These are phyloP conservation scores for Pseudogymnoascus sp. DNA, from an alignment of 2,329 filamentous ascomycete genomes.

Conservation along the genomic window DNA sequence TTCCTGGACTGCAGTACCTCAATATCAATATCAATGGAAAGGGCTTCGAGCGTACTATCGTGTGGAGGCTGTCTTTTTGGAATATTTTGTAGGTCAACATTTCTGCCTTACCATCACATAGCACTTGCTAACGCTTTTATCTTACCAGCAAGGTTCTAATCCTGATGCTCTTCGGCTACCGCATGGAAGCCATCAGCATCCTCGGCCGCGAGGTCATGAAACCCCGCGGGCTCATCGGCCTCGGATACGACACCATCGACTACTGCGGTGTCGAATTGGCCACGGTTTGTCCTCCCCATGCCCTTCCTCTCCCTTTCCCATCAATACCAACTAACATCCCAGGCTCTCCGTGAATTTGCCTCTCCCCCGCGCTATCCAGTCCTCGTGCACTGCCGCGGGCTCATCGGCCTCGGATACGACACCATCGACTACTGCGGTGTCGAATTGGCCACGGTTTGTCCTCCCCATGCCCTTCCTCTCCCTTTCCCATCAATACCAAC, in stretches of 20 bases:
- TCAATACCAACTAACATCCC: background rate
- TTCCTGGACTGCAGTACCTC: conserved; percentile 56
- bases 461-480: no score
- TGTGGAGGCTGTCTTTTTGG: conserved; percentile 61
- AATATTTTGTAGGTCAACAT: conserved; percentile 48
- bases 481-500: background rate
- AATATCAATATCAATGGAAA: conserved; percentile 68
- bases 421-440: conserved; percentile 60
- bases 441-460: conserved; percentile 46
- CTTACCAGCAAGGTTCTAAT: conserved; percentile 48
- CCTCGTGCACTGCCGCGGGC: conserved; percentile 70
- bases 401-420: conserved; percentile 62
- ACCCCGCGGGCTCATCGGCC: conserved; percentile 61
- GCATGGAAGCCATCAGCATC: conserved; percentile 61
- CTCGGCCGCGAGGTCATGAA: conserved; percentile 65
- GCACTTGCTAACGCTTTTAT: background rate
- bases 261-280: conserved; percentile 57
- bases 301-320: background rate
- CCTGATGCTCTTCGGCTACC: conserved; percentile 59
- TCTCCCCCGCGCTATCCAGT: conserved; percentile 50
- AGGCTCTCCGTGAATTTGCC: conserved; percentile 44
- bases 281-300: conserved; percentile 31
- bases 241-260: conserved; percentile 64
- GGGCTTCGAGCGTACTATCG: conserved; percentile 59
- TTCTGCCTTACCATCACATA: background rate